Evolutionary conservation across 352 stramenopile species (phyloP), one percentile per base, ranked within the genome.

Genomic region (Pythium folliculosum): DNA sequence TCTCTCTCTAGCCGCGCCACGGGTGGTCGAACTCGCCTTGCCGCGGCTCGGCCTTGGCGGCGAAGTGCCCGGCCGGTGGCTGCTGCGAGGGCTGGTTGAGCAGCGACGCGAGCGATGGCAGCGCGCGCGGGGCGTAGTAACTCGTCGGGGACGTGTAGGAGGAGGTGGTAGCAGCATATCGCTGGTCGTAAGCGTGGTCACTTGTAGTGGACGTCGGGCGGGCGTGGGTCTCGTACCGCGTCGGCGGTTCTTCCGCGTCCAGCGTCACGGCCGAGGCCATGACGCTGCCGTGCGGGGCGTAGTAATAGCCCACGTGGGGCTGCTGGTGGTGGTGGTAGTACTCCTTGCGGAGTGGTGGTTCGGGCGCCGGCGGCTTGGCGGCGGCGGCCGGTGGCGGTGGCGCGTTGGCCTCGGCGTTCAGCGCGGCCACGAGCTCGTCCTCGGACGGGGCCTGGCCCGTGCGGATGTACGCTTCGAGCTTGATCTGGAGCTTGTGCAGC

Each of bases 401-500:
- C 23, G 49, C 13, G 25, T 32, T 38, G 25, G 50, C 25, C 23
- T 53, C 23, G 21, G 50, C 40, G 8, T 35, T 40, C 32, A 62
- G 30, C 17, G 61, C 45, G 3, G 50, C 51, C 10, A 38, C n/a
- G 45, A 62, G 38, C 53, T 64, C 63, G 1, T 70, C 63, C 4
- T 70, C 63, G 8, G 70, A 77, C 0, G 72, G 73, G 8, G 78
- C 76, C n/a, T 73, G 81, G 6, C 76, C 81, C 19, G 77, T 89
- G 30, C 67, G 77, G 55, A 77, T 55, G 61, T 79, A 86, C 10
- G 79, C 71, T 30, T 82, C 71, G 19, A 92, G 77, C 72, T 92
- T 92, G 65, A 72, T 81, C 56, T 82, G 84, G 60, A 90, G 84
- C 75, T 90, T 92, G 45, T 75, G 63, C 21, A 92, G 72, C 38